Percentiles rank a stretch among this genome's conserved stretches.
phyloP scores from a whole-genome alignment of 106 monocot species.

The Dioscorea zingiberensis region DNA sequence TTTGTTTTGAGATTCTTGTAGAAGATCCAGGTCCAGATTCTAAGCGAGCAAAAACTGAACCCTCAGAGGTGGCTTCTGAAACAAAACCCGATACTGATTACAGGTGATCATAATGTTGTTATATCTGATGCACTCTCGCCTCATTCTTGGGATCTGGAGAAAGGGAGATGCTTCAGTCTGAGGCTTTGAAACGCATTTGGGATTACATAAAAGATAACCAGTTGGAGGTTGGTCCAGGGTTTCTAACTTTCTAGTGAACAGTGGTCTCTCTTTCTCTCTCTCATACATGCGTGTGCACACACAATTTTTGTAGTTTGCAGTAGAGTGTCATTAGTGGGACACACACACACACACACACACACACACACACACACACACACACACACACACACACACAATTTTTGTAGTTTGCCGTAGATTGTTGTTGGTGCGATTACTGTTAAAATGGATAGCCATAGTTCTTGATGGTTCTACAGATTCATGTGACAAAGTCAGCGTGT shows the following conservation, averaged over 20 bases:
- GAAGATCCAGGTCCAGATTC: constrained; percentile 45
- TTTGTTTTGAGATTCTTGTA: constrained; percentile 17
- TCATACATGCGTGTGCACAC: too few species aligned
- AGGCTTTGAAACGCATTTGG: constrained; percentile 69
- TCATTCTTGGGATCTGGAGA: constrained; percentile 74
- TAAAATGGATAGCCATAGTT: too few species aligned
- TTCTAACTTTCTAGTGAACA: neutral
- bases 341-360: too few species aligned
- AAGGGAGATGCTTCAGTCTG: constrained; percentile 72
- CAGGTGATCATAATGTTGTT: constrained; percentile 25
- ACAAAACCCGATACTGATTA: constrained; percentile 22
- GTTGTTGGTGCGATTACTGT: too few species aligned
- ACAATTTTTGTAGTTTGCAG: too few species aligned
- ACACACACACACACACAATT: too few species aligned
- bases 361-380: too few species aligned
- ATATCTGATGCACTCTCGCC: constrained; percentile 74
- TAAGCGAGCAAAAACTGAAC: constrained; percentile 47
- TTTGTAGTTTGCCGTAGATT: too few species aligned
- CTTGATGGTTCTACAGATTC: too few species aligned
- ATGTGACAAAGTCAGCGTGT: too few species aligned
- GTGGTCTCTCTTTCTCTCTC: too few species aligned
- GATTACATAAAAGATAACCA: constrained; percentile 73
- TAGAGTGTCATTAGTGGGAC: too few species aligned
- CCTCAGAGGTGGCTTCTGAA: constrained; percentile 33
- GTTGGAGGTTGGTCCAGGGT: constrained; percentile 53